Conservation (phyloP, 192 early-diverging fungal species). For the Coemansia reversa region DNA sequence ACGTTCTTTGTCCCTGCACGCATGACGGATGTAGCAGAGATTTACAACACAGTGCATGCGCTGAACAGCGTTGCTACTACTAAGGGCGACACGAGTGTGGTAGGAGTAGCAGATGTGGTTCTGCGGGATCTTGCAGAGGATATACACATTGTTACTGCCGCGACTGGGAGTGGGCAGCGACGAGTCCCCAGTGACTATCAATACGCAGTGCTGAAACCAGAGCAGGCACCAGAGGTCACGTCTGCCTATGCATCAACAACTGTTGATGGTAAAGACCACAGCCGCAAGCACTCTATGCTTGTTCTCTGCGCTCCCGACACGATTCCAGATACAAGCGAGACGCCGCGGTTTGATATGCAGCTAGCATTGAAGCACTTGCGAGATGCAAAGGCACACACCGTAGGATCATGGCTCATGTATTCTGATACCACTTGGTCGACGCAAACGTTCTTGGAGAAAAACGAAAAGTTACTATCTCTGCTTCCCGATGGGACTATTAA, state of each 20-base stretch:
- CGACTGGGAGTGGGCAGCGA: slow-evolving; percentile 15
- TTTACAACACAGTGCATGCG: slow-evolving; percentile 27
- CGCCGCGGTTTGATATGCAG: slow-evolving; percentile 61
- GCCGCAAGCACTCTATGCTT: slow-evolving; percentile 46
- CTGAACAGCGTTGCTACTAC: slow-evolving; percentile 22
- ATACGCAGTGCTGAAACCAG: slow-evolving; percentile 19
- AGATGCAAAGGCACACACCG: slow-evolving; percentile 49
- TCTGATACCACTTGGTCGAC: slow-evolving; percentile 79
- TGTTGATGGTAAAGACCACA: not conserved
- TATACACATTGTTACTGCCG: slow-evolving; percentile 40
- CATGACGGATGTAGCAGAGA: slow-evolving; percentile 26
- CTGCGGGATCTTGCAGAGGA: slow-evolving; percentile 36
- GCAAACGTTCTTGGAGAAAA: slow-evolving; percentile 93
- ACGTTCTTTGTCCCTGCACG: slow-evolving; percentile 44
- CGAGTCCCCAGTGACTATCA: slow-evolving; percentile 33
- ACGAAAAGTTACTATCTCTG: slow-evolving; percentile 62
- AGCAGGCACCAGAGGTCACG: slow-evolving; percentile 2
- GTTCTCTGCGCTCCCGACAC: slow-evolving; percentile 45
- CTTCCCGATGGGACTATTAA: slow-evolving; percentile 80
- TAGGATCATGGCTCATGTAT: slow-evolving; percentile 79
- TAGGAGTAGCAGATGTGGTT: slow-evolving; percentile 21
- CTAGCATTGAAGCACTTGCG: slow-evolving; percentile 56
- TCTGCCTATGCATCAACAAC: not conserved
- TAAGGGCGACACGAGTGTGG: slow-evolving; percentile 12
- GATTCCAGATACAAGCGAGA: slow-evolving; percentile 49